A percentile compares a stretch with the other conserved stretches of the same genome.
These are phyloP conservation scores for Trichophyton schoenleinii DNA, from an alignment of 2,329 filamentous ascomycete species.

Conservation along the genomic window DNA sequence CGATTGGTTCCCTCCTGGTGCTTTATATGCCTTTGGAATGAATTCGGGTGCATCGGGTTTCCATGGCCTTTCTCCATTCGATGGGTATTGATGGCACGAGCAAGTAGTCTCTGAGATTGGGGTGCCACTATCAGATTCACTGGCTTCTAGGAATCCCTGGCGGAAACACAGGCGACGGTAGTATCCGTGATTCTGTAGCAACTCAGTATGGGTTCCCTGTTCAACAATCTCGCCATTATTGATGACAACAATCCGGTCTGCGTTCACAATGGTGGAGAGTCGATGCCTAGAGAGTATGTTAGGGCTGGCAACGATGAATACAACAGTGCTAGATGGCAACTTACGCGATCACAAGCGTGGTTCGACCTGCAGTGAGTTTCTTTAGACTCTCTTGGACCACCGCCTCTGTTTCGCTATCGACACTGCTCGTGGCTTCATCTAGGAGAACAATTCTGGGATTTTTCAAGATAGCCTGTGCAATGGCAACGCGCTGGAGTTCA, in stretches of 20 bases:
- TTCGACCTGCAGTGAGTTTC: constrained; percentile 36
- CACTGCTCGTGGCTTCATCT: constrained; percentile 42
- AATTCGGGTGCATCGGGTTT: constrained; percentile 34
- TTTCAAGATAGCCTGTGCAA: constrained; percentile 36
- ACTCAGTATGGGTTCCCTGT: constrained; percentile 47
- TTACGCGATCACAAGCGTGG: constrained; percentile 42
- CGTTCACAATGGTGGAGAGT: constrained; percentile 56
- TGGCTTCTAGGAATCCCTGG: constrained; percentile 7
- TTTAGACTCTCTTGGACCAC: constrained; percentile 38
- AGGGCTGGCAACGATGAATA: background rate
- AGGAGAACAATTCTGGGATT: constrained; percentile 34
- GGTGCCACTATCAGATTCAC: constrained; percentile 26
- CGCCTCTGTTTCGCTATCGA: constrained; percentile 36
- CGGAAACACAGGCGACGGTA: constrained; percentile 47
- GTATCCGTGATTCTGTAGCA: constrained; percentile 47
- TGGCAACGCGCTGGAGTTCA: constrained; percentile 40
- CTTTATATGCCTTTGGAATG: constrained; percentile 18
- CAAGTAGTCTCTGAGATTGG: background rate
- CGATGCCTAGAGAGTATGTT: constrained; percentile 40
- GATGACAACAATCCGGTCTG: constrained; percentile 55
- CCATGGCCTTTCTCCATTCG: constrained; percentile 11
- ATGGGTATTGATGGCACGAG: background rate
- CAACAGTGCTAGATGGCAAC: background rate
- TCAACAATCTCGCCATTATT: constrained; percentile 52
- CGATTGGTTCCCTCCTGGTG: background rate